phyloP scores from a whole-genome alignment of 441 rosid species.

The Gossypium gossypioides region DNA sequence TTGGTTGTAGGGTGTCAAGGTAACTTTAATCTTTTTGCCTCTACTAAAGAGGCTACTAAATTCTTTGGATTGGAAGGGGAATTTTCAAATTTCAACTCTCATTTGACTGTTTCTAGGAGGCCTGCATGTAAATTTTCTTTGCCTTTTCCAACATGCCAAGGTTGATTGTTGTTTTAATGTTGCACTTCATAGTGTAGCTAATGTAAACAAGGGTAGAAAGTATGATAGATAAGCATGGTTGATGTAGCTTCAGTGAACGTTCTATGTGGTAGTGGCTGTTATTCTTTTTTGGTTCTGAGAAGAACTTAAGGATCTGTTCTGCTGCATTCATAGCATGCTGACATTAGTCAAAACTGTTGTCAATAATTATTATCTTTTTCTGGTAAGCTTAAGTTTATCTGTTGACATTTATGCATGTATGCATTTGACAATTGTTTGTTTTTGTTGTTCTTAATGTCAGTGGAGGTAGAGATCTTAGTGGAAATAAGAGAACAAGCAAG shows the following conservation, averaged over 20 bases:
- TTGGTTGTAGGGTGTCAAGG: neutral
- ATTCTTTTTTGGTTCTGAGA: neutral
- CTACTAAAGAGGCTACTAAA: neutral
- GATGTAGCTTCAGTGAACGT: neutral
- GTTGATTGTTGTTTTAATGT: neutral
- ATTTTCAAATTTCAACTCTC: neutral
- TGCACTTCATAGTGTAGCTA: neutral
- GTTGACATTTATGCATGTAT: neutral
- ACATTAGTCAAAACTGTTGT: neutral
- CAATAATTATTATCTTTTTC: neutral
- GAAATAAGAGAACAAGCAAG: conserved; percentile 57
- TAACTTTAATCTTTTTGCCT: neutral
- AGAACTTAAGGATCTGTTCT: neutral
- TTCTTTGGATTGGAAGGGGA: neutral
- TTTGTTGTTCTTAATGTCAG: conserved; percentile 23
- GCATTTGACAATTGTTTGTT: conserved; percentile 5
- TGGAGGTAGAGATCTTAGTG: conserved; percentile 58
- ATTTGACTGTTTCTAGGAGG: neutral
- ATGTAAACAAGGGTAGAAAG: neutral
- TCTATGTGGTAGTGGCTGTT: neutral
- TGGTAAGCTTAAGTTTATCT: neutral
- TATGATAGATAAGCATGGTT: neutral
- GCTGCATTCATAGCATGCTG: neutral
- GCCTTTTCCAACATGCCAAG: neutral
- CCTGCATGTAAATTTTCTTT: neutral